Evolutionary conservation across 345 rosid genomes (phyloP), one percentile per base, ranked within the genome.

Genomic region (Raphanus sativus): DNA sequence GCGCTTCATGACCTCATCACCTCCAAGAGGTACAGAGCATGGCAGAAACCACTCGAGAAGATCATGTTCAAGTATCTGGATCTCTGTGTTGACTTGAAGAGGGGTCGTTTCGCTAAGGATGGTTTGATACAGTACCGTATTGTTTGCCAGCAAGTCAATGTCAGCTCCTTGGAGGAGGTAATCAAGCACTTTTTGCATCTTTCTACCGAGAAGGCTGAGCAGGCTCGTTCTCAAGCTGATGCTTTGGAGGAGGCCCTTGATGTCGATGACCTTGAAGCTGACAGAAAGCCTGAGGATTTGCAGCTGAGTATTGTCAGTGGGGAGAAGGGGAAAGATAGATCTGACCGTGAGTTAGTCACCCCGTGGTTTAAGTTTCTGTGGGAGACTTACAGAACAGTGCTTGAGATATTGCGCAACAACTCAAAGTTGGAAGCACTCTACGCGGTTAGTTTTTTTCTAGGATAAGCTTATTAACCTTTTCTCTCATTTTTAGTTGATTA

Each of bases 311-410:
- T 92, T 78, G 98, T 95, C 78, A 89, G 98, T 66, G 98, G 97
- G 63, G 99, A 92, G 81, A 95, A 92, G 77, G 98, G 92, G 16
- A 95, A 95, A 81, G 98, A 92, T 62, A 90, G 99, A 84, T 95
- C 97, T 70, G 99, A 92, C 79, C 88, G 96, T 7, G 98, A 95
- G 70, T 85, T 92, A 55, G 99, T 91, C 69, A 95, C 98, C 6
- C 99, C 99, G 7, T 95, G 99, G 98, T 95, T 96, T 84, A 96
- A 96, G 88, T 96, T 96, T 80, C 66, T 96, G 80, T 96, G 97
- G 98, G 99, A 96, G 91, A 91, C 99, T 1, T 96, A 93, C 81
- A 89, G 99, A 76, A 91, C 98, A 1, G 99, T 96, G 28, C 98
- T 96, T 74, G 99, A 96, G 76, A 91, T 96, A 40, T 69, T 96